Evolutionary conservation across 306 rosid genomes (phyloP).

Genomic region (Fragaria ananassa): DNA sequence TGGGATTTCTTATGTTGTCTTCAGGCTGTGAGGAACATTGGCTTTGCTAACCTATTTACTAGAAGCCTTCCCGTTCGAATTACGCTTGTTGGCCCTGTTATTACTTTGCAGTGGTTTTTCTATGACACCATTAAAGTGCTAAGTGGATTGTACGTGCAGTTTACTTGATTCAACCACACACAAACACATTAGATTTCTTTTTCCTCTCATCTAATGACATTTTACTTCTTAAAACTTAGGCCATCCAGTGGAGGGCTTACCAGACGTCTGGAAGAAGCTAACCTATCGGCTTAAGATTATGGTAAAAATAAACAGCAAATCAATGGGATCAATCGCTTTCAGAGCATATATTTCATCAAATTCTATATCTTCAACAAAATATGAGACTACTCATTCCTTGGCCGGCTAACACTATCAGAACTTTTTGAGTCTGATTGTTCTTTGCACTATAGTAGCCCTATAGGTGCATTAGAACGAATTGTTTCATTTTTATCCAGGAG

Average conservation of each 20-base stretch:
- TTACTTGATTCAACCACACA: neutral
- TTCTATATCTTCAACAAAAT: neutral
- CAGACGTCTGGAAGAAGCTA: slow-evolving; percentile 38
- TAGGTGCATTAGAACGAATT: neutral
- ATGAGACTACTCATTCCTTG: neutral
- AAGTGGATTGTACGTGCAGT: slow-evolving; percentile 75
- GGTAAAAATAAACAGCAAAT: neutral
- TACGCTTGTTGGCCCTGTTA: slow-evolving; percentile 73
- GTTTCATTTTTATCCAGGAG: neutral
- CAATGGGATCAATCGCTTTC: neutral
- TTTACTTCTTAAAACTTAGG: slow-evolving; percentile 30
- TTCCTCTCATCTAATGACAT: neutral
- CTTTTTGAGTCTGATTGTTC: neutral
- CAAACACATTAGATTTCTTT: too few species aligned
- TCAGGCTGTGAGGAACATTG: slow-evolving; percentile 85
- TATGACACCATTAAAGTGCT: slow-evolving; percentile 83
- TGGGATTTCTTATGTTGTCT: neutral
- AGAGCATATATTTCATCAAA: neutral
- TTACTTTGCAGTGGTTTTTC: slow-evolving; percentile 92
- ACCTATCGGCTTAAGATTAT: slow-evolving; percentile 27
- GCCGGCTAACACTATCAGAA: neutral
- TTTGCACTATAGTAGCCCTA: neutral
- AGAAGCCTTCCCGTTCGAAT: slow-evolving; percentile 90
- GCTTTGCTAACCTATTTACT: slow-evolving; percentile 66
- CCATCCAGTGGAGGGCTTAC: slow-evolving; percentile 64